Evolutionary conservation across 2,329 filamentous ascomycete species (phyloP).

Genomic region (Macrophomina phaseolina): DNA sequence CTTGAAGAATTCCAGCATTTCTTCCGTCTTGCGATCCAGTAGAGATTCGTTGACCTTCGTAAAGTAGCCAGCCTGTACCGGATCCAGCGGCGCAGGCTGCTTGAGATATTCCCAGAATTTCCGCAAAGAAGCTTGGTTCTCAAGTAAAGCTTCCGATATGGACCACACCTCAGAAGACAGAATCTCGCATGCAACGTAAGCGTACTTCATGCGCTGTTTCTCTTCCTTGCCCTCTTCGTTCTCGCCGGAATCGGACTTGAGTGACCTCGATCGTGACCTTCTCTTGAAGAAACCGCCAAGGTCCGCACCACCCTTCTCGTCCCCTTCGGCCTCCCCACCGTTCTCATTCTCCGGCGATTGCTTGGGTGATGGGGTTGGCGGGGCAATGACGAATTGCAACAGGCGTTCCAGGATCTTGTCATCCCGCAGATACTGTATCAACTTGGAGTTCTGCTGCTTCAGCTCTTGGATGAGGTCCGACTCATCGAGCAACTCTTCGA

Average conservation of each 20-base stretch:
- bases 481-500: conserved; percentile 96
- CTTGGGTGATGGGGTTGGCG: conserved; percentile 54
- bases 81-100: conserved; percentile 82
- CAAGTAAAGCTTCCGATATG: conserved; percentile 89
- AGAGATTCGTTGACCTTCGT: conserved; percentile 99
- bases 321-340: conserved; percentile 49
- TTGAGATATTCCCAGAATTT: conserved; percentile 92
- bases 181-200: conserved; percentile 91
- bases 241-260: conserved; percentile 48
- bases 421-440: conserved; percentile 93
- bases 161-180: conserved; percentile 97
- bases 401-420: conserved; percentile 83
- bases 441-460: conserved; percentile 96
- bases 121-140: conserved; percentile 77
- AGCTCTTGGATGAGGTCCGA: conserved; percentile 95
- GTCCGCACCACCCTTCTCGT: conserved; percentile 47
- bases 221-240: conserved; percentile 74
- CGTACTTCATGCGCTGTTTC: conserved; percentile 90
- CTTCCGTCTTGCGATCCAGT: conserved; percentile 96
- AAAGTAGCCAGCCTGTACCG: conserved; percentile 95
- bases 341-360: conserved; percentile 41
- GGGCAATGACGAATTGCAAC: conserved; percentile 88
- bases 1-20: conserved; percentile 92
- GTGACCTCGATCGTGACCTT: conserved; percentile 51
- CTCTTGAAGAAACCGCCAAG: conserved; percentile 53